phyloP scores from a whole-genome alignment of 2,329 filamentous ascomycete genomes.

The Leptosphaerulina australis region DNA sequence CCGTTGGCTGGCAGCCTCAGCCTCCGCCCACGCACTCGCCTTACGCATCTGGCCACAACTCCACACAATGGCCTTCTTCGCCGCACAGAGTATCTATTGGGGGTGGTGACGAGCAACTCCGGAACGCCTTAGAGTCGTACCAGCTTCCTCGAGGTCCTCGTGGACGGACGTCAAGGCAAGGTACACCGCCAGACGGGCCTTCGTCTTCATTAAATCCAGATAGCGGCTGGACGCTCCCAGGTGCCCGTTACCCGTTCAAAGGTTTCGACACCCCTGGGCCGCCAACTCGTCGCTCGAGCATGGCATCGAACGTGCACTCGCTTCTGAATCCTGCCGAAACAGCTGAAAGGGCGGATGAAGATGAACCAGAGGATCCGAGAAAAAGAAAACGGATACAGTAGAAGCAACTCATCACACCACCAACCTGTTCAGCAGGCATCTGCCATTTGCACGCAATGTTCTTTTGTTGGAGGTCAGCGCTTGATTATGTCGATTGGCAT shows the following conservation, averaged over 20 bases:
- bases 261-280: conserved; percentile 61
- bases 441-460: neutral
- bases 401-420: neutral
- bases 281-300: conserved; percentile 70
- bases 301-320: conserved; percentile 73
- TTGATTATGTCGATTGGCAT: conserved; percentile 1
- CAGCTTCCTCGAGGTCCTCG: conserved; percentile 63
- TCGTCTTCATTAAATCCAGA: conserved; percentile 59
- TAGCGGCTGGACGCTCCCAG: conserved; percentile 62
- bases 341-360: conserved; percentile 68
- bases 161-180: conserved; percentile 58
- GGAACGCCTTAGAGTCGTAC: conserved; percentile 72
- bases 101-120: conserved; percentile 70
- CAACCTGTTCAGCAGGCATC: neutral
- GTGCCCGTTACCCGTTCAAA: conserved; percentile 57
- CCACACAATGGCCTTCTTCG: conserved; percentile 70
- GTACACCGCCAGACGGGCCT: conserved; percentile 61
- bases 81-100: conserved; percentile 58
- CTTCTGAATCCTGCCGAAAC: conserved; percentile 72
- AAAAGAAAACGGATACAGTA: conserved; percentile 61
- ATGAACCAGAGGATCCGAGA: conserved; percentile 65
- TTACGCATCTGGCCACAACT: conserved; percentile 67
- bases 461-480: conserved; percentile 1
- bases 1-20: conserved; percentile 66
- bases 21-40: conserved; percentile 63